Evolutionary conservation across 495 filamentous ascomycete species (phyloP).

Genomic region (Tuber magnatum): DNA sequence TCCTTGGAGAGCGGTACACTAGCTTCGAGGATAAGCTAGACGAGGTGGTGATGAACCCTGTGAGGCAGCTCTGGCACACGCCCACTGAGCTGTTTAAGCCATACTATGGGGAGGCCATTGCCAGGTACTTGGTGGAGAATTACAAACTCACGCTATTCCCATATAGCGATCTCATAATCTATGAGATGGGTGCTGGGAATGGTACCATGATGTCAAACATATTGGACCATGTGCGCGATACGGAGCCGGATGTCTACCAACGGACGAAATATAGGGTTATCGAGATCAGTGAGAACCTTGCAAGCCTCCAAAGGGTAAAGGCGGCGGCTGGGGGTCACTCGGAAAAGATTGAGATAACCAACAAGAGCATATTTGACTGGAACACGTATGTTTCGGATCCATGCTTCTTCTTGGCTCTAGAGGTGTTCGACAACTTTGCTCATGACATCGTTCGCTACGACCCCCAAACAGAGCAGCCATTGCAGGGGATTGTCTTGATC

Average conservation of each 20-base stretch:
- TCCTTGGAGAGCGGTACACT: slow-evolving; percentile 70
- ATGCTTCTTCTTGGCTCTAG: slow-evolving; percentile 96
- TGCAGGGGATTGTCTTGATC: slow-evolving; percentile 82
- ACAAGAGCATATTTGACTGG: slow-evolving; percentile 93
- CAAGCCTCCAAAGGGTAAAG: slow-evolving; percentile 56
- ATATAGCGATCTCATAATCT: slow-evolving; percentile 94
- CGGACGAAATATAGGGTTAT: slow-evolving; percentile 92
- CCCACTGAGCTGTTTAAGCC: slow-evolving; percentile 95
- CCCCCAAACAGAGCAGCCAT: slow-evolving; percentile 59
- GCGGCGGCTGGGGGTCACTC: slow-evolving; percentile 65
- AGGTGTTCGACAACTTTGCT: slow-evolving; percentile 97
- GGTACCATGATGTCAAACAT: slow-evolving; percentile 98
- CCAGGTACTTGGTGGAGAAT: slow-evolving; percentile 86
- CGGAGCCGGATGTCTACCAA: slow-evolving; percentile 84
- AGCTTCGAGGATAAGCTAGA: slow-evolving; percentile 88
- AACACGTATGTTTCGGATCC: slow-evolving; percentile 71
- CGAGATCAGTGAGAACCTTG: slow-evolving; percentile 79
- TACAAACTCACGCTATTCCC: slow-evolving; percentile 91
- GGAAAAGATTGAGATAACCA: slow-evolving; percentile 85
- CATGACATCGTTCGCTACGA: slow-evolving; percentile 93
- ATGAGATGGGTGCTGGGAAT: slow-evolving; percentile 96
- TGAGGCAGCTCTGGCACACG: slow-evolving; percentile 95
- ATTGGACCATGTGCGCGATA: slow-evolving; percentile 87
- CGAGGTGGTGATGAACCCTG: slow-evolving; percentile 55
- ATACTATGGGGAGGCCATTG: slow-evolving; percentile 94